Base-by-base conservation (phyloP, 1,284 basidiomycete genomes). In the Hemileia vastatrix region DNA sequence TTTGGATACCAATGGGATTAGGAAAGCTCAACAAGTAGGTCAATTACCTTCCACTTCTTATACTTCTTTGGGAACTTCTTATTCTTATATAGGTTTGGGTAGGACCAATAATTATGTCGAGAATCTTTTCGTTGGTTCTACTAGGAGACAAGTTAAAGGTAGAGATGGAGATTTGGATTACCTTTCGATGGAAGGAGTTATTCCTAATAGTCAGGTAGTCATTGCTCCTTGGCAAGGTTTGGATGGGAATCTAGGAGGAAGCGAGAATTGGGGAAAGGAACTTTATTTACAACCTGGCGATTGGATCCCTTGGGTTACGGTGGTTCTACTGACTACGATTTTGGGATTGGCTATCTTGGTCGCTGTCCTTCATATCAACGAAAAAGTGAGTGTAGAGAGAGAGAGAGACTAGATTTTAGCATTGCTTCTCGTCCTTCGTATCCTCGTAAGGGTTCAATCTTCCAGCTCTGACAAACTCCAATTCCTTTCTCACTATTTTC, bases 91-190 rank as follows among this genome's bases (percentile, higher is more conserved):
- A 72, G 95, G 95, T 0, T 84, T 99, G 1, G 95, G 95, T 0
- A 83, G 95, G 48, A 98, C 94, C n/a, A 99, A 99, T 78, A 99
- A 99, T 77, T 99, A 99, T 77, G 90, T 99, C 71, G 95, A 99
- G 80, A 93, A 92, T 73, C 81, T 95, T 3, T 91, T 92, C 73
- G 87, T 94, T 6, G 92, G 92, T 11, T 86, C 88, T 1, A 93
- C 90, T 2, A 81, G 88, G 31, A 84, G 88, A 67, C 77, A 80
- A 3, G 65, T 70, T 1, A 50, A 71, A 21, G 13, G 13, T 50
- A 50, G 13, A n/a, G 48, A n/a, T 32, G n/a, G 24, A 11, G 48
- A 32, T 27, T 50, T 32, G 6, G 87, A 95, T 72, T 87, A 80
- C 68, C 88, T 94, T 73, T 86, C 87, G 69, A 86, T 98, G 80